Evolutionary conservation across 345 rosid species (phyloP), one percentile per base, ranked within the genome.

Genomic region (Sonneratia alba): DNA sequence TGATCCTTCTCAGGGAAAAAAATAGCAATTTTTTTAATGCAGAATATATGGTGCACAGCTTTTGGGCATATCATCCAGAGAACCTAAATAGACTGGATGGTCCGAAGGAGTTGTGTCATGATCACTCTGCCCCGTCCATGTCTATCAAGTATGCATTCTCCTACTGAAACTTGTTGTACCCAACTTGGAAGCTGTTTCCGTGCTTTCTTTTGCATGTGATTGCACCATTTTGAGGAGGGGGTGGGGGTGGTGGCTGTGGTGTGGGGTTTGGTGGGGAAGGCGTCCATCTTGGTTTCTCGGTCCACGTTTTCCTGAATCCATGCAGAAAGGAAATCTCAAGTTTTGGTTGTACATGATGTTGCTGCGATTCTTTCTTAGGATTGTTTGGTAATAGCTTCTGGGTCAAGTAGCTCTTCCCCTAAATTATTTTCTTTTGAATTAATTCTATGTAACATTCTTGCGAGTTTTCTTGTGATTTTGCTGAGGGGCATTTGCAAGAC

Each of bases 361-460:
- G 66, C 66, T 32, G 15, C 27, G 38, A 62, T 62, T 62, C 66
- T 62, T 62, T 62, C 66, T 34, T 62, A 62, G 66, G 66, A 62
- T 27, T 27, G 66, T 13, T 24, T 27, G 66, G 66, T 62, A 27
- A 62, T 62, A 62, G 66, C 66, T 62, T 34, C 38, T 62, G 36
- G 66, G 38, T 62, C 18, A 62, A 27, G 18, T 27, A 27, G 36
- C 38, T 62, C 36, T 27, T 61, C 32, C 32, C 66, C 38, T 62
- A 16, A 62, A 62, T 32, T 13, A 62, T 62, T 32, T 42, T 42
- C 45, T 42, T 42, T 9, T 42, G 45, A 42, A 42, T 9, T 27
- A 27, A 27, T 42, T 9, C 3, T 9, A 42, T 42, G 45, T 42
- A 42, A 2, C 45, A 42, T 42, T 42, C 45, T 42, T 42, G 45